phyloP scores from a whole-genome alignment of 2,329 filamentous ascomycete genomes.

The Sarocladiaceae sp. region DNA sequence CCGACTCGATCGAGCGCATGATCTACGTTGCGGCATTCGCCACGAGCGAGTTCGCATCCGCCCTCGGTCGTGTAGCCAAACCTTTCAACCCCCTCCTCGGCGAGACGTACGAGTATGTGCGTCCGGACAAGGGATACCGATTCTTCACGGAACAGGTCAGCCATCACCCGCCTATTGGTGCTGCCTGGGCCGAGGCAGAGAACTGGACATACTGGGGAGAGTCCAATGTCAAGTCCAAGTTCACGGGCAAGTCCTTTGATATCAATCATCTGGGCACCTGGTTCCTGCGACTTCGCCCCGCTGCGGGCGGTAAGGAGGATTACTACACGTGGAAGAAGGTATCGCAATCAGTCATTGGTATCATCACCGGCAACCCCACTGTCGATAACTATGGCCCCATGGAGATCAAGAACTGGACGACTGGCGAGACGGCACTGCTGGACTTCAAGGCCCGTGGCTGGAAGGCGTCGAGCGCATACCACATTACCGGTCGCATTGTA shows the following conservation, averaged over 20 bases:
- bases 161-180: slow-evolving; percentile 92
- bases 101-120: slow-evolving; percentile 93
- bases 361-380: slow-evolving; percentile 91
- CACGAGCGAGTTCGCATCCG: slow-evolving; percentile 93
- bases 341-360: slow-evolving; percentile 93
- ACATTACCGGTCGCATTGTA: slow-evolving; percentile 79
- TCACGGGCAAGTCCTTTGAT: slow-evolving; percentile 96
- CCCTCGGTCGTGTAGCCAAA: slow-evolving; percentile 93
- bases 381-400: slow-evolving; percentile 98
- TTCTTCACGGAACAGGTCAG: slow-evolving; percentile 99
- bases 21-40: slow-evolving; percentile 95
- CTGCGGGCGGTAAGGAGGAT: slow-evolving; percentile 69
- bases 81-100: slow-evolving; percentile 95
- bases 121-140: slow-evolving; percentile 94
- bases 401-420: slow-evolving; percentile 97
- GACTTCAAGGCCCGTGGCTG: slow-evolving; percentile 95
- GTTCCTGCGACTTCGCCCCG: slow-evolving; percentile 82
- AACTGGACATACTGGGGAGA: slow-evolving; percentile 98
- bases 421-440: slow-evolving; percentile 79
- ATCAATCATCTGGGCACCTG: slow-evolving; percentile 95
- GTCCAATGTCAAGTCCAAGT: slow-evolving; percentile 90
- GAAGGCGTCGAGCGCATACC: slow-evolving; percentile 89
- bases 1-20: slow-evolving; percentile 84
- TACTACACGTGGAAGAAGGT: slow-evolving; percentile 99
- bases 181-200: slow-evolving; percentile 84